Evolutionary conservation across 345 rosid genomes (phyloP), one percentile per base, ranked within the genome.

Genomic region (Microthlaspi erraticum): DNA sequence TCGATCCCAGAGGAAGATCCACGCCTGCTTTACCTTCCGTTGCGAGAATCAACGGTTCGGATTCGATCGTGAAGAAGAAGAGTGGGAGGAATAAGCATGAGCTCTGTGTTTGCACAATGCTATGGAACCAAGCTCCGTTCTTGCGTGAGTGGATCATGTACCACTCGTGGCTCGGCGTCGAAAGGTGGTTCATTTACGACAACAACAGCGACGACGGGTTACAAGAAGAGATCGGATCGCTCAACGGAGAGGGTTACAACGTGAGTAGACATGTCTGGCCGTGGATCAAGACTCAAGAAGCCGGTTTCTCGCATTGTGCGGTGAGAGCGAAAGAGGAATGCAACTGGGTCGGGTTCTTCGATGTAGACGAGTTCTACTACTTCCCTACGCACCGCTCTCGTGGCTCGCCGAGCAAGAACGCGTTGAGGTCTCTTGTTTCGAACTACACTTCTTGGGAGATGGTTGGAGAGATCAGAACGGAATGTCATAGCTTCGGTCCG

Each of bases 251-350:
- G 39, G 79, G 83, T 56, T 86, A 87, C 72, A 94, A 89, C 16
- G 84, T 94, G 38, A 88, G 85, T 38, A 73, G 92, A 55, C 93
- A 91, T 72, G 80, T 78, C 33, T 94, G 97, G 98, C 99, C 99
- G 0, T 95, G 99, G 99, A 85, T 87, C 63, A 95, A 95, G 76
- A 84, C 98, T 31, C 99, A 95, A 67, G 99, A 95, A 78, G 99
- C 98, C 0, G 98, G 99, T 0, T 92, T 95, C 77, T 92, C 98
- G 0, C 98, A 95, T 57, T 95, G 99, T 71, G 87, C 90, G 45
- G 67, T 95, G 49, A 78, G 88, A 71, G 93, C 99, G 4, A 85
- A 82, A 78, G 73, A 80, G 1, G 96, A 87, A 60, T 95, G 99
- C 77, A 69, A 79, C 60, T 95, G 98, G 99, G 83, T 95, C 0